Evolutionary conservation across 2,329 filamentous ascomycete genomes (phyloP), one percentile per base, ranked within the genome.

Genomic region (Epichloe hybrida): DNA sequence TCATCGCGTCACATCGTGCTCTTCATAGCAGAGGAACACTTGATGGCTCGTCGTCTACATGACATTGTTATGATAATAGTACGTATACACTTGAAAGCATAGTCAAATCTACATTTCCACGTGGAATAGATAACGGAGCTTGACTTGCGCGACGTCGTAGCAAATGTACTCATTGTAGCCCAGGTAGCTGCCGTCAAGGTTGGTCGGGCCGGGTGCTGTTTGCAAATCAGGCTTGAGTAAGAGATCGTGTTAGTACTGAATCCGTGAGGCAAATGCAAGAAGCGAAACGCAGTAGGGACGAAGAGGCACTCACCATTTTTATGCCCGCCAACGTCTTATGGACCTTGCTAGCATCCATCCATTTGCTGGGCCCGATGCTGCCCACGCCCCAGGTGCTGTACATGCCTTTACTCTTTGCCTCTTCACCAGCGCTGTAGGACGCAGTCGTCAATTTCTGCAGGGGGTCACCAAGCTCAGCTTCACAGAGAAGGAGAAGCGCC

Each of bases 401-500:
- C 61, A 79, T 75, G 15, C 81, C 81, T 1, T 75, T 67, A 2
- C 69, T 63, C 54, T 79, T 79, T 0, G 84, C 85, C 39, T 75
- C 72, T 5, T 80, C 72, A 0, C 76, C 83, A 0, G 88, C 88
- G 7, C 70, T 66, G 60, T 79, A 88, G 20, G 77, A 77, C 1
- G 79, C 65, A 12, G 69, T 0, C 0, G 67, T 71, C 3, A 90
- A 72, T 58, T 82, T 73, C 52, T 84, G 76, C 70, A 91, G 81
- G 0, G 88, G 87, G 36, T 82, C 67, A 5, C 89, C 88, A 3
- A 95, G 75, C 66, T 71, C 70, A 4, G 86, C 88, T 61, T 95
- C 88, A 59, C 88, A 94, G 1, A 95, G 80, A 17, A 95, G 74
- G 4, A 95, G 71, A 3, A 95, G 72, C 0, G 82, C 88, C 21